Evolutionary conservation across 75 land plant species (phyloP).

Genomic region (Selaginella moellendorffii): DNA sequence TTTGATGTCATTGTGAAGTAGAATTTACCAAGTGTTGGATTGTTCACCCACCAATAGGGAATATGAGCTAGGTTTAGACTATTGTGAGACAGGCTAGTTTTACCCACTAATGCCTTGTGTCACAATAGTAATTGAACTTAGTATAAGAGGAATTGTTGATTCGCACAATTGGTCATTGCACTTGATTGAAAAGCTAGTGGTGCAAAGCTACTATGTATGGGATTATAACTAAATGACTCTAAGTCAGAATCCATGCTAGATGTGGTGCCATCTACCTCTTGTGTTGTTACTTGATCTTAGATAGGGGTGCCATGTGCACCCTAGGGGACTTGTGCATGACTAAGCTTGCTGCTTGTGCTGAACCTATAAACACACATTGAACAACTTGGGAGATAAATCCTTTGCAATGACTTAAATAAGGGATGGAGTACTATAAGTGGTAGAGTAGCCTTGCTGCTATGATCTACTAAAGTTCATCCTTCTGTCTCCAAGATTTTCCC

Average conservation of each 20-base stretch:
- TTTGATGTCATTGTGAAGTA: constrained; percentile 11
- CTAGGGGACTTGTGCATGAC: constrained; percentile 2
- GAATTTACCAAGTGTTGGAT: constrained; percentile 7
- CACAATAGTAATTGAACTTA: constrained; percentile 8
- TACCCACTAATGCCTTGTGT: background rate
- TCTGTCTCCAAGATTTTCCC: too few relatives aligned
- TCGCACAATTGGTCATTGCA: constrained; percentile 9
- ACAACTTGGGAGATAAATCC: too few relatives aligned
- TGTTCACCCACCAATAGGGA: constrained; percentile 10
- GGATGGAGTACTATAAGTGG: too few relatives aligned
- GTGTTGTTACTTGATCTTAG: background rate
- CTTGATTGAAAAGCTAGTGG: constrained; percentile 3
- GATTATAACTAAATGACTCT: constrained; percentile 3
- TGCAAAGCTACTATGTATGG: constrained; percentile 9
- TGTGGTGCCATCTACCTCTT: background rate
- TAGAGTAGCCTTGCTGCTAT: too few relatives aligned
- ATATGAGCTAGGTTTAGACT: constrained; percentile 6
- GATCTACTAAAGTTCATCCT: too few relatives aligned
- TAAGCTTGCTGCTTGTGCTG: too few relatives aligned
- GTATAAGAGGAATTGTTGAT: constrained; percentile 10
- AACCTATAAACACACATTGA: too few relatives aligned
- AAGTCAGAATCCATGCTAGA: constrained; percentile 10
- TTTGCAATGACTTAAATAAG: too few relatives aligned
- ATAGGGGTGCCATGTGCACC: constrained; percentile 8
- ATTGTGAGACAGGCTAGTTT: constrained; percentile 8